A percentile compares a stretch with the other conserved stretches of the same genome.
phyloP scores from a whole-genome alignment of 2,329 filamentous ascomycete species.

The Akanthomyces muscarius region DNA sequence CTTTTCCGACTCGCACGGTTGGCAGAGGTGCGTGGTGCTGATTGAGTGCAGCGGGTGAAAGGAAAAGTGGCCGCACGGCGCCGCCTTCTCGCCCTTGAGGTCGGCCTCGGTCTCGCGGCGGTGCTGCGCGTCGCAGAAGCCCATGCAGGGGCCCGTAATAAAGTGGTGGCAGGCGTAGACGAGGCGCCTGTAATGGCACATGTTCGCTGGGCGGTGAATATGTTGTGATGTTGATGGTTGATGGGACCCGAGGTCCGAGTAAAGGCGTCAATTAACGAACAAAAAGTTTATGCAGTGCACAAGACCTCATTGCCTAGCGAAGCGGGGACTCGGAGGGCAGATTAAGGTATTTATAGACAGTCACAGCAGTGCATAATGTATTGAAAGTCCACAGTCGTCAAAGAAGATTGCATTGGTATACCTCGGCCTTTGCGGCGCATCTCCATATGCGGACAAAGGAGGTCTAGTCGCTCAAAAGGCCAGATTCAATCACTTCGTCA shows the following conservation, averaged over 20 bases:
- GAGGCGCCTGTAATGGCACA: background rate
- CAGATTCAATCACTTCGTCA: slow-evolving; percentile 35
- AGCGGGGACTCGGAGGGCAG: no score
- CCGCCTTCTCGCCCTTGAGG: background rate
- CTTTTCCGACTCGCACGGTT: background rate
- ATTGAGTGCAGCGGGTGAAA: background rate
- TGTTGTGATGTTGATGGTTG: no score
- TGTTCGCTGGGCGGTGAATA: no score
- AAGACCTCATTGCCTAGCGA: no score
- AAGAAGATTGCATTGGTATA: no score
- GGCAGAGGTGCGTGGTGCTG: background rate
- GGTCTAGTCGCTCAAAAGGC: slow-evolving; percentile 22
- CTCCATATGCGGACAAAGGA: background rate
- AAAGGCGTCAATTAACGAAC: no score
- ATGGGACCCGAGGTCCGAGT: no score
- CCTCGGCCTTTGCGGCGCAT: background rate
- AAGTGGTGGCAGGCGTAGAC: background rate
- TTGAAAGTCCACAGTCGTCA: no score
- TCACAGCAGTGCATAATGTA: no score
- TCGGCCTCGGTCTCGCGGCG: no score
- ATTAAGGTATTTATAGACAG: no score
- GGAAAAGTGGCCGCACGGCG: background rate
- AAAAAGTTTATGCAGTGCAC: no score
- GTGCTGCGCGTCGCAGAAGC: background rate
- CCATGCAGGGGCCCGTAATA: background rate